phyloP scores from a whole-genome alignment of 2,329 filamentous ascomycete genomes.

The Epicoccum sorghinum region DNA sequence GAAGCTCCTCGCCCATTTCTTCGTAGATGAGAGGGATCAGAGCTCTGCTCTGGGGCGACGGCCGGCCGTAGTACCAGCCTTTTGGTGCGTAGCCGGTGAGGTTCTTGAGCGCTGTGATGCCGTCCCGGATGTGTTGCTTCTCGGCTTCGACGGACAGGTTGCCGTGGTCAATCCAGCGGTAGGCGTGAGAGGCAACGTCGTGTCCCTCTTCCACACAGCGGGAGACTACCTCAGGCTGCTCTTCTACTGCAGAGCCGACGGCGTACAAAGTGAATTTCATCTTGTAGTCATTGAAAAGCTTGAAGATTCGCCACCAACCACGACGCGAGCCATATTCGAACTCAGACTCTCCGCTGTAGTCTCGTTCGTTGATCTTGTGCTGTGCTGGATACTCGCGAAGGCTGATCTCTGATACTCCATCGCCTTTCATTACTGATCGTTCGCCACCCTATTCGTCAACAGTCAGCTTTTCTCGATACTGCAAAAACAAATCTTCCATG shows the following conservation, averaged over 20 bases:
- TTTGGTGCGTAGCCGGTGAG: constrained; percentile 37
- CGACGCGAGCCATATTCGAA: constrained; percentile 60
- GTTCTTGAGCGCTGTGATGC: constrained; percentile 5
- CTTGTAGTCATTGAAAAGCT: constrained; percentile 55
- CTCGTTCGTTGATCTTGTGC: constrained; percentile 51
- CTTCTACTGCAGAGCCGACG: constrained; percentile 56
- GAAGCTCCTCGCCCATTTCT: constrained; percentile 58
- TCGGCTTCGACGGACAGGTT: constrained; percentile 55
- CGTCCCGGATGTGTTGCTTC: constrained; percentile 51
- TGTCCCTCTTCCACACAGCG: constrained; percentile 58
- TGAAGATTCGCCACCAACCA: constrained; percentile 59
- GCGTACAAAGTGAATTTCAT: constrained; percentile 61
- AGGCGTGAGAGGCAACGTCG: constrained; percentile 58
- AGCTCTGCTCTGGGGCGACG: constrained; percentile 48
- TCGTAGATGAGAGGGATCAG: constrained; percentile 26
- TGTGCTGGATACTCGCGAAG: constrained; percentile 47
- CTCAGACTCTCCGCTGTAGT: constrained; percentile 56
- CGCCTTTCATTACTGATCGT: constrained; percentile 31
- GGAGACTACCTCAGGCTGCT: constrained; percentile 56
- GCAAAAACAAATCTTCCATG: not conserved
- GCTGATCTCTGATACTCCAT: constrained; percentile 39
- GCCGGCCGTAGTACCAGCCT: constrained; percentile 58
- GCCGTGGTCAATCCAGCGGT: constrained; percentile 60
- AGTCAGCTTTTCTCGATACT: not conserved
- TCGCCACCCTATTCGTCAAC: constrained; percentile 1